Base-by-base conservation (phyloP, 1,139 yeast species). In the Candida anutae region DNA sequence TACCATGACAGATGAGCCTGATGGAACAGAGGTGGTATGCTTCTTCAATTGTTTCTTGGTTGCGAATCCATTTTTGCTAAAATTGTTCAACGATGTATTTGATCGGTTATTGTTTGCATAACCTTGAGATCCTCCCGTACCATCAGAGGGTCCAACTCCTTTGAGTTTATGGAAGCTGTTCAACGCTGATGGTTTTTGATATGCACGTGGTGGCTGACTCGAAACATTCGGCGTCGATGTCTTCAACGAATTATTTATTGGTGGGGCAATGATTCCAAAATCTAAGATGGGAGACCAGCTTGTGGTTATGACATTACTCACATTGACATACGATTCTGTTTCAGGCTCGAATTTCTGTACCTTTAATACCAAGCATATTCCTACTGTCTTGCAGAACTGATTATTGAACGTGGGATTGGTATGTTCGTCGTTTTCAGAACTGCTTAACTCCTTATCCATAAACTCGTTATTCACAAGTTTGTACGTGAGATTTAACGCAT, bases 271-370 rank as follows among this genome's bases (percentile, higher is more conserved):
- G 4, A 62, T 50, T 30, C 65, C 69, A 40, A 77, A 74, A 38
- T 77, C 85, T 21, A 78, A 56, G 26, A 59, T 59, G 1, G 88
- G 81, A 3, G 70, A 56, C 78, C 87, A 76, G 27, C 58, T 58
- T 1, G 84, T 77, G 9, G 55, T 49, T n/a, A 78, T 64, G 5
- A 43, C 33, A 33, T 47, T 50, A 30, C 63, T 57, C 12, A 50
- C 30, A 13, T 40, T 37, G 5, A 30, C 32, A 25, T 25, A 44
- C 3, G 22, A 23, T 5, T 33, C 33, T 4, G 32, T 26, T 4
- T 24, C 28, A 1, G 30, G 31, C 20, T 37, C 30, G 21, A 22
- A 33, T 25, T 37, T 42, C 31, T 46, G 62, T 34, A 45, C 53
- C 35, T 39, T 64, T 32, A 40, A 42, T 3, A 39, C 43, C 16